Evolutionary conservation across 306 rosid genomes (phyloP).

Genomic region (Fagus crenata): DNA sequence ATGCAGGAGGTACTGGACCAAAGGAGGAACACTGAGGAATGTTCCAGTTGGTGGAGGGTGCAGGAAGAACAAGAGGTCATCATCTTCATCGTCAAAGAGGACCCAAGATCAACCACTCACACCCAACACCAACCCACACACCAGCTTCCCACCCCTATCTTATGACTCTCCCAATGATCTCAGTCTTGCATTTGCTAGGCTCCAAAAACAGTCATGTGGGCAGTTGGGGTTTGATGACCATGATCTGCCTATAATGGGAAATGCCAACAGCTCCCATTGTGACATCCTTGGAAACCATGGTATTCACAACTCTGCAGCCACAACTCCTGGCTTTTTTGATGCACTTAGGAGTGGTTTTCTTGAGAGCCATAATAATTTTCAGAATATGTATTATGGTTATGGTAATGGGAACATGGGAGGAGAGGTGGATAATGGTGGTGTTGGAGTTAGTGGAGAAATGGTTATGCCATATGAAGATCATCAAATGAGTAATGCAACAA

Average conservation of each 20-base stretch:
- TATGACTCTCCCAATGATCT: constrained; percentile 69
- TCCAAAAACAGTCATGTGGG: constrained; percentile 64
- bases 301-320: constrained; percentile 26
- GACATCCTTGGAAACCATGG: constrained; percentile 38
- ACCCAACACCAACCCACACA: constrained; percentile 46
- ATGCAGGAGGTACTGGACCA: constrained; percentile 96
- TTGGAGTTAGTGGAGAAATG: constrained; percentile 52
- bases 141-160: constrained; percentile 38
- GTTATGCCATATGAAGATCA: constrained; percentile 43
- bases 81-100: constrained; percentile 58
- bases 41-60: constrained; percentile 99
- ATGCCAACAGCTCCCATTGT: constrained; percentile 33
- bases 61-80: constrained; percentile 85
- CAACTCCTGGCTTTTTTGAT: constrained; percentile 52
- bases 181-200: constrained; percentile 77
- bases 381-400: constrained; percentile 50
- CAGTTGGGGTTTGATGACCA: constrained; percentile 60
- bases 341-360: constrained; percentile 58
- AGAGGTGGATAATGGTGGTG: constrained; percentile 48
- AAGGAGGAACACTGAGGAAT: constrained; percentile 94
- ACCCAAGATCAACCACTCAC: constrained; percentile 58
- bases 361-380: constrained; percentile 45
- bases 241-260: constrained; percentile 50
- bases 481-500: constrained; percentile 51
- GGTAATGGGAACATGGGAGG: constrained; percentile 58